Evolutionary conservation across 495 filamentous ascomycete genomes (phyloP), one percentile per base, ranked within the genome.

Genomic region (Cryomyces minteri): DNA sequence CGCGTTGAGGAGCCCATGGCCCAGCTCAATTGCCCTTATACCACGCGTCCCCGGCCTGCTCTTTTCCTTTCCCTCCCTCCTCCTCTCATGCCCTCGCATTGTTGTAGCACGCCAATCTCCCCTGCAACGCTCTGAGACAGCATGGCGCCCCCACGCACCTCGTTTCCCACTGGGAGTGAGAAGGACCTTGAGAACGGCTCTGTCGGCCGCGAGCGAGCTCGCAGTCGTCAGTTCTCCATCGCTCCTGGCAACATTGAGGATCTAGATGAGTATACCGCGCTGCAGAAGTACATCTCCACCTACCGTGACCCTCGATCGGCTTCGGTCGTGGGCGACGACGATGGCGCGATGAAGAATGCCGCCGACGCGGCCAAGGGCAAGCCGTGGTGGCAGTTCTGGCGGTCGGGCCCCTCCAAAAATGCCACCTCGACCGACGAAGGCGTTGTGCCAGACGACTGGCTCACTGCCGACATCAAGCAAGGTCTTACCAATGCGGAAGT

Each of bases 371-470:
- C 39, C 25, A 57, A 54, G 39, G 12, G 14, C 30, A 34, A 48
- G 6, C 48, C 6, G 14, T 57, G 54, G 54, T 80, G 66, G 62
- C 62, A 67, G 49, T 77, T 80, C 58, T 76, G 73, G 65, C 34
- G 49, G 32, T 43, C 44, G 5, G 55, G 53, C 31, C 53, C 31
- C 41, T 52, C 53, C 10, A 12, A 31, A n/a, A 38, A 48, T 10
- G 52, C 51, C 31, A 50, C 58, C n/a, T 32, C 65, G 64, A 12
- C 62, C 50, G 53, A 56, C 30, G 53, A 53, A n/a, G 58, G 55
- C 46, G 44, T 62, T 32, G 68, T 69, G 43, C 79, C 80, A 29
- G 74, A 77, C 31, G 77, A 83, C 40, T 85, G 80, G 82, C 65
- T 84, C 45, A 66, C 79, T 33, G 80, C 80, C 48, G 78, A 85